Evolutionary conservation across 1,139 yeast genomes (phyloP), one percentile per base, ranked within the genome.

Genomic region (Pichia sp.): DNA sequence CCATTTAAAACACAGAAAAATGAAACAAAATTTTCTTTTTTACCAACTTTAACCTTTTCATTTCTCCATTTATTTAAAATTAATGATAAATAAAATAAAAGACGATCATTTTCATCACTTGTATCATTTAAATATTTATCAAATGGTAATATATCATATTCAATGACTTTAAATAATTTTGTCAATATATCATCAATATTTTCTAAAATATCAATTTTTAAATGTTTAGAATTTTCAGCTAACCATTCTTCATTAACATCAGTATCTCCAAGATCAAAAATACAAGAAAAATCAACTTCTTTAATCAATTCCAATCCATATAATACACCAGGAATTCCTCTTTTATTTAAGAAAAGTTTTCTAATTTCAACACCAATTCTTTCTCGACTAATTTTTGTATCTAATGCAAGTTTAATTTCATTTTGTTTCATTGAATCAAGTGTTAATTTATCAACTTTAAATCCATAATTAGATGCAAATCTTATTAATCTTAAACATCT

Each of bases 281-380:
- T 76, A 32, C 74, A 70, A 35, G 74, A 76, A 36, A 87, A 69
- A 1, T 71, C 70, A 11, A 79, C 75, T 39, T 71, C 66, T 37
- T 74, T 74, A 34, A 90, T 70, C 46, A 85, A 63, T 23, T 70
- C 65, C 41, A 89, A 65, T 0, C 94, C 96, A 50, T 77, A 73
- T 0, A 72, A 66, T 0, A 95, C 87, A 53, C 82, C 72, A 5
- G 62, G 57, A 2, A 45, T 12, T 3, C 51, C 48, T 31, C 48
- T 45, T 25, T 42, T 48, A 25, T 94, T 78, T n/a, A 66, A 64
- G 35, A 90, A 66, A 35, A 83, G 83, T 63, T 94, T 94, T 41
- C 74, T 80, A 42, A 90, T 63, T 57, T 94, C 99, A 12, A 78
- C 80, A 3, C 97, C 97, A 12, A 94, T 82, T 53, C 99, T 73